Percentiles rank a stretch among this genome's conserved stretches.
Evolutionary conservation across 306 rosid genomes (phyloP).

Genomic region (Begonia peltatifolia): DNA sequence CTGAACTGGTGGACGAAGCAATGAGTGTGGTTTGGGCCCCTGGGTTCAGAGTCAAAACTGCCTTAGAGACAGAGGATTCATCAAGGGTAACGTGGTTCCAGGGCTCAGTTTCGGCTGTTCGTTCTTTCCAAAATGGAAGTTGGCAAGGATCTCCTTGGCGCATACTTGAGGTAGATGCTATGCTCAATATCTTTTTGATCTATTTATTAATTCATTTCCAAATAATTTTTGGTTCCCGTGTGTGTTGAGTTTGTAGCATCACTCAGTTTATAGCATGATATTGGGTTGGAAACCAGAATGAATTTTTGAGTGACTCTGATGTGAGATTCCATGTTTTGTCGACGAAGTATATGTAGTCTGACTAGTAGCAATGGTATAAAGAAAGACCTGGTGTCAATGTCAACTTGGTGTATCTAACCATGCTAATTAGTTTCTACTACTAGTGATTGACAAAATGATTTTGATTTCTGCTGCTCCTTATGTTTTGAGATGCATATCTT

Average conservation of each 20-base stretch:
- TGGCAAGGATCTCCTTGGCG: constrained; percentile 62
- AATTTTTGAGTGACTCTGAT: neutral
- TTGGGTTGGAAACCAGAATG: neutral
- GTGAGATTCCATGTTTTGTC: neutral
- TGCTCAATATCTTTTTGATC: neutral
- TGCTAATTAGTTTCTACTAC: no score
- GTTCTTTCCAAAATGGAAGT: constrained; percentile 11
- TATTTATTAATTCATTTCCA: neutral
- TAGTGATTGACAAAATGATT: no score
- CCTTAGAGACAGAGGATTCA: constrained; percentile 47
- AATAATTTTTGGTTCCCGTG: neutral
- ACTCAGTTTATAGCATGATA: neutral
- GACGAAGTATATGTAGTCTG: no score
- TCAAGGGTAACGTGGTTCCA: constrained; percentile 51
- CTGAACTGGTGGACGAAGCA: constrained; percentile 38
- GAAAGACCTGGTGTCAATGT: no score
- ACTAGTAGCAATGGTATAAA: no score
- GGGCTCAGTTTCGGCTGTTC: constrained; percentile 30
- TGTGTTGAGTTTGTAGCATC: neutral
- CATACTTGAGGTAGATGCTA: constrained; percentile 43
- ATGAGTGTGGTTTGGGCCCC: constrained; percentile 25
- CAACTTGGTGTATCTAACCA: no score
- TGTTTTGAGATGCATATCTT: no score
- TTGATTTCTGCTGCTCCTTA: no score
- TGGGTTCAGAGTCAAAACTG: constrained; percentile 53